These are phyloP conservation scores for Tirmania nivea DNA, from an alignment of 495 filamentous ascomycete genomes.

Conservation along the genomic window DNA sequence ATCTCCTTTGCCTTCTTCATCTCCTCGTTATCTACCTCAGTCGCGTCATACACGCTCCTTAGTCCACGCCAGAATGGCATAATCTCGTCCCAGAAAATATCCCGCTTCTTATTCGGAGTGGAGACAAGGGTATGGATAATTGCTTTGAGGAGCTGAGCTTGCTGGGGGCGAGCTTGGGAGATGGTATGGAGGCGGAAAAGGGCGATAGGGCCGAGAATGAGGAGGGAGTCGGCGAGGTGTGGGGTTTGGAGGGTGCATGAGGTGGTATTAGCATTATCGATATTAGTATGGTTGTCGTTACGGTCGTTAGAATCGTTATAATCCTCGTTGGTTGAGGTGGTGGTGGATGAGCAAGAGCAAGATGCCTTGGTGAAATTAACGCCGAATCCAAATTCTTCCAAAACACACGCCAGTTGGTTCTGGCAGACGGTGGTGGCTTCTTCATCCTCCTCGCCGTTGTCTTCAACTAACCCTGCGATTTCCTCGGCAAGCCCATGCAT, in stretches of 20 bases:
- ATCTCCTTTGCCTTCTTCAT: background rate
- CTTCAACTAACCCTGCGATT: background rate
- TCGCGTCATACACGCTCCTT: background rate
- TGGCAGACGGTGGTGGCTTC: too few species aligned
- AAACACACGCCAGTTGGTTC: too few species aligned
- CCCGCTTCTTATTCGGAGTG: background rate
- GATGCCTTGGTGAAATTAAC: too few species aligned
- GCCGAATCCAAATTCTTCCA: too few species aligned
- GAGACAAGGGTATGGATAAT: background rate
- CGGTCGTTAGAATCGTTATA: too few species aligned
- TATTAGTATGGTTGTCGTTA: background rate
- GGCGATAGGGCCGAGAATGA: background rate
- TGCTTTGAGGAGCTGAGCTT: background rate
- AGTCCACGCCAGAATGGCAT: background rate
- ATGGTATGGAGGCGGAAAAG: background rate
- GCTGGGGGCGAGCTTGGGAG: background rate
- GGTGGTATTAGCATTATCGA: background rate
- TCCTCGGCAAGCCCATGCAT: background rate
- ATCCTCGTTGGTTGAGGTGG: too few species aligned
- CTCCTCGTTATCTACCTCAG: background rate
- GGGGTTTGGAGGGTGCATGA: background rate
- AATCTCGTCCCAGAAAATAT: background rate
- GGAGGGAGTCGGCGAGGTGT: background rate
- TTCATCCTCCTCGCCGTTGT: too few species aligned
- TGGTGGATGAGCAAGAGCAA: too few species aligned